Base-by-base conservation (phyloP, 192 early-diverging fungal species). In the Coemansia sp. region DNA sequence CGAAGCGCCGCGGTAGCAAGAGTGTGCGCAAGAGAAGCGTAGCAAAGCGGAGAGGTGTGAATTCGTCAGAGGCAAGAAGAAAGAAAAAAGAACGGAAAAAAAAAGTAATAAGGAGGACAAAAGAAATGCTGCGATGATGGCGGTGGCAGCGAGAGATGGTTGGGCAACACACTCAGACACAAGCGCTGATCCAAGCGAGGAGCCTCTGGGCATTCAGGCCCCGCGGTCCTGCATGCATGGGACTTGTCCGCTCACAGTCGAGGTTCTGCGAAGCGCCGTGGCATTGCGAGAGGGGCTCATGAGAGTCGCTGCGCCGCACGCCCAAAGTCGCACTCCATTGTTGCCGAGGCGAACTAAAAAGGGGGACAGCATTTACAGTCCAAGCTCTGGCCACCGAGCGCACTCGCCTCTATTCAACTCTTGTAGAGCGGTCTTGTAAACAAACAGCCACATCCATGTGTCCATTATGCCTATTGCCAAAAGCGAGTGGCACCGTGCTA, bases 141-240 rank as follows among this genome's bases (percentile, higher is more conserved):
- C 32, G 32, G 32, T 5, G 32, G 7, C 32, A n/a, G 32, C 2
- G 7, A 35, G 32, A 7, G 4, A 7, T 49, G 51, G 51, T 54
- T 31, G 51, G 51, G 15, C 51, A 17, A 54, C 27, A 54, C 11
- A 54, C 27, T 31, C 51, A 31, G 51, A 54, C 9, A 49, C 47
- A 32, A 24, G 14, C 29, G 51, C 51, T 31, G 51, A 54, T 54
- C 51, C 29, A 8, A 27, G 29, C n/a, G 15, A 54, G 51, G 29
- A 5, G 6, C 14, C 29, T 29, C 17, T 54, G 29, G 51, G 51
- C 51, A 54, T 54, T 54, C 51, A 32, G 22, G 20, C 19, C 42
- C n/a, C 11, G 22, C 29, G 51, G 51, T 54, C 51, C 51, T 54
- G 51, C 51, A 54, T 54, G 51, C 51, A 54, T 54, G 51, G 47